Percentiles rank a stretch among this genome's conserved stretches.
Evolutionary conservation across 139 green algal species (phyloP).

Genomic region (Desmodesmus armatus): DNA sequence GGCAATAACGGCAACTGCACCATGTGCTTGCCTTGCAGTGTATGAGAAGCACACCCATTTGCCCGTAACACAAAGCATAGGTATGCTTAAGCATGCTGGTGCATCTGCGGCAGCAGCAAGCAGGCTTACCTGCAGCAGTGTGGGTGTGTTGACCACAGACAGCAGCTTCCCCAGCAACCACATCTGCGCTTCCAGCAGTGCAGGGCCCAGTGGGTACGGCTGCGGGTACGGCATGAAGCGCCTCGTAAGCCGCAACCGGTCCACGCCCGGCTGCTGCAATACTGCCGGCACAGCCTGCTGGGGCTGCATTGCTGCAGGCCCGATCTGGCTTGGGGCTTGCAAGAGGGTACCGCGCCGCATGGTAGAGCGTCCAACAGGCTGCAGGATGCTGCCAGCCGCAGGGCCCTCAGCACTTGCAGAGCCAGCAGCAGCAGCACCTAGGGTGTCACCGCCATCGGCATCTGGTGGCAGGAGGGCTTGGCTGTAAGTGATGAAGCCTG

Average conservation of each 20-base stretch:
- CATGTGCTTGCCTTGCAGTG: too few species aligned
- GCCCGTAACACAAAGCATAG: too few species aligned
- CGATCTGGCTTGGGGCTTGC: too few species aligned
- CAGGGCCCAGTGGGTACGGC: conserved; percentile 59
- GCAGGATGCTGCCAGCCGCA: not conserved
- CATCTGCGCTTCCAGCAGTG: conserved; percentile 72
- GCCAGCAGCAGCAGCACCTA: conserved; percentile 10
- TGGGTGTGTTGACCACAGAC: conserved; percentile 43
- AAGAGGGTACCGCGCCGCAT: not conserved
- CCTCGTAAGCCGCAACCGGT: conserved; percentile 23
- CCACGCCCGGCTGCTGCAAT: conserved; percentile 11
- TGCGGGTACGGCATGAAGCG: conserved; percentile 67
- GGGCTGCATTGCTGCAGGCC: not conserved
- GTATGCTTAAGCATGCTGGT: too few species aligned
- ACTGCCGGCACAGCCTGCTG: not conserved
- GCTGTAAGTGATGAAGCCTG: conserved; percentile 32
- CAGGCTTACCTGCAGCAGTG: conserved; percentile 58
- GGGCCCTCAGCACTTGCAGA: not conserved
- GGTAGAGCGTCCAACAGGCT: not conserved
- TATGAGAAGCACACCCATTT: too few species aligned
- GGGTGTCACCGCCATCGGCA: not conserved
- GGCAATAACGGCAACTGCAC: too few species aligned
- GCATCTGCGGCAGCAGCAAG: not conserved
- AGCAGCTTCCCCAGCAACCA: conserved; percentile 72
- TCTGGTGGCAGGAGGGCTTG: conserved; percentile 29